Base-by-base conservation (phyloP, 1,139 yeast genomes). In the Nadsonia starkeyi-henricii region DNA sequence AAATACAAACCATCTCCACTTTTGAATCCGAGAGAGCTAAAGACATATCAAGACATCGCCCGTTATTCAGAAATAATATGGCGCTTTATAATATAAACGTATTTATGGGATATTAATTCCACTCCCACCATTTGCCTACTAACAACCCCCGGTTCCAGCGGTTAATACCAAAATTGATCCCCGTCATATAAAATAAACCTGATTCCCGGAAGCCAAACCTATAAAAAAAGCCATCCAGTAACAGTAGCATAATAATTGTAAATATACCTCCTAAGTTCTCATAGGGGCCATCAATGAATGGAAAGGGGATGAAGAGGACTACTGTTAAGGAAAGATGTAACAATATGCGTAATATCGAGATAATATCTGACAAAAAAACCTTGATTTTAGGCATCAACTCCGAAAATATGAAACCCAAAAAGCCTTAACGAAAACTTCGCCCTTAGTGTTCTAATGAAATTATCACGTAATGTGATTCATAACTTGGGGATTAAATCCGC, bases 391-490 rank as follows among this genome's bases (percentile, higher is more conserved):
- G 8, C 9, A 9, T 23, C 9, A 23, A 23, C 9, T 23, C 28
- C n/a, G n/a, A n/a, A n/a, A 23, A 23, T 23, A 23, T 23, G 28
- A 5, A 23, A 5, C 28, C 28, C 58, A 51, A 54, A 36, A 54
- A 55, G 67, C 74, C 66, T 48, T 61, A 67, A 65, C 77, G 96
- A 66, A 73, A 77, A 37, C 70, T 89, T 52, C 77, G 79, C 58
- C 2, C 75, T 88, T 57, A 91, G 85, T 66, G 95, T 96, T 1
- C 81, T 91, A 50, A 86, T 91, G 47, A 75, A 93, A 3, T 72
- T 91, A 48, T 73, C 91, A 0, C 75, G 85, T 2, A 75, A 71
- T 47, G 97, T 97, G 0, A 70, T 86, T 2, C 64, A 66, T 5
- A 96, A 91, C 65, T 69, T 91, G 73, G 1, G 70, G 91, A 41